Conservation (phyloP, 2,329 filamentous ascomycete genomes). For the Diplodia intermedia region DNA sequence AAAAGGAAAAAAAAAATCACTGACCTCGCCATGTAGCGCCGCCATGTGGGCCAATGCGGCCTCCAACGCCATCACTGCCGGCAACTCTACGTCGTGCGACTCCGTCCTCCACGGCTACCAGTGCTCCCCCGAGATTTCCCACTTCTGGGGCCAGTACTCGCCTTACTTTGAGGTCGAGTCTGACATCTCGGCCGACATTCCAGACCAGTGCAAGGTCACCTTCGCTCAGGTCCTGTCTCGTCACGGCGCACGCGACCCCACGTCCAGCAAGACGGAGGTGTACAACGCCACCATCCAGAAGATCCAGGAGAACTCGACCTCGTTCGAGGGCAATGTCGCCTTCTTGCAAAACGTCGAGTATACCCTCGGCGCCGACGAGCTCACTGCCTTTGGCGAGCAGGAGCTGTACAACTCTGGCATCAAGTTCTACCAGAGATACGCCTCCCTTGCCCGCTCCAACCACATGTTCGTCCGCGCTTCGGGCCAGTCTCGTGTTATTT, state of each 20-base stretch:
- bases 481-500: conserved; percentile 72
- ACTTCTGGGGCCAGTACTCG: conserved; percentile 86
- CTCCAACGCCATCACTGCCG: not conserved
- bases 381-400: conserved; percentile 71
- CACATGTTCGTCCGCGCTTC: conserved; percentile 76
- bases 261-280: conserved; percentile 65
- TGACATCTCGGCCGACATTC: conserved; percentile 65
- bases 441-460: conserved; percentile 61
- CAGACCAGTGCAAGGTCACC: conserved; percentile 73
- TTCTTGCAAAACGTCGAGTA: conserved; percentile 79
- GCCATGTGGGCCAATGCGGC: conserved; percentile 21
- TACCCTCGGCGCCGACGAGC: conserved; percentile 70
- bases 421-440: conserved; percentile 78
- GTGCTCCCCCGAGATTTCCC: conserved; percentile 67
- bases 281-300: conserved; percentile 71
- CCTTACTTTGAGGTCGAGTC: conserved; percentile 81
- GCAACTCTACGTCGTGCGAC: conserved; percentile 55
- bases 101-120: conserved; percentile 64
- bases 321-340: conserved; percentile 66
- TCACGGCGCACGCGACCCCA: conserved; percentile 85
- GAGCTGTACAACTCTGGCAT: conserved; percentile 77
- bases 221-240: conserved; percentile 84
- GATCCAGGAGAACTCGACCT: conserved; percentile 65
- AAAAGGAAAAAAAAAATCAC: not conserved
- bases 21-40: conserved; percentile 1